Evolutionary conservation across 1,284 basidiomycete genomes (phyloP).

Genomic region (Wallemia ichthyophaga): DNA sequence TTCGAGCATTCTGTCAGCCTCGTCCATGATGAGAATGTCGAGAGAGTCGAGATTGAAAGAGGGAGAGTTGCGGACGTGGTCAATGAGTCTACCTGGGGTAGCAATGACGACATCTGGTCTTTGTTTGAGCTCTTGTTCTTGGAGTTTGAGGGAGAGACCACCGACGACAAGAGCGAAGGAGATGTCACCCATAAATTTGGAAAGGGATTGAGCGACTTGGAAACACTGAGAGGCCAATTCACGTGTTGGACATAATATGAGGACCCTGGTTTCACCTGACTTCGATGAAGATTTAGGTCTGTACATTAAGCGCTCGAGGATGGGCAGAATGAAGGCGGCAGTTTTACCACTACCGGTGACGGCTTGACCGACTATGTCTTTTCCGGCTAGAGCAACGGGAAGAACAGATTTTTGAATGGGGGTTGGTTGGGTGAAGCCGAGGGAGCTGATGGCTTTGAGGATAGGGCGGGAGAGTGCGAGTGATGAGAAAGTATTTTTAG

Average conservation of each 20-base stretch:
- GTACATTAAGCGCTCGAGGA: constrained; percentile 67
- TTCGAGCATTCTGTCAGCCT: constrained; percentile 91
- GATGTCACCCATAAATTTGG: constrained; percentile 42
- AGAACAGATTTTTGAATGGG: constrained; percentile 84
- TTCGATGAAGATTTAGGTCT: constrained; percentile 39
- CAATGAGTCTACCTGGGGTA: constrained; percentile 82
- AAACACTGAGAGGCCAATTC: constrained; percentile 84
- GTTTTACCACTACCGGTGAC: constrained; percentile 93
- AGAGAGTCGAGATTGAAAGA: constrained; percentile 76
- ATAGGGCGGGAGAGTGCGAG: constrained; percentile 74
- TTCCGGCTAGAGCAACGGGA: constrained; percentile 68
- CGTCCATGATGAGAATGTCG: constrained; percentile 80
- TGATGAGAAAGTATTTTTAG: constrained; percentile 28
- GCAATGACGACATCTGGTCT: constrained; percentile 79
- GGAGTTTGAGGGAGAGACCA: constrained; percentile 67
- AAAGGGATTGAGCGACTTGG: constrained; percentile 59
- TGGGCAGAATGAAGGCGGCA: constrained; percentile 77
- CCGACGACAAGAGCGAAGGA: constrained; percentile 19
- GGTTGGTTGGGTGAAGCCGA: constrained; percentile 61
- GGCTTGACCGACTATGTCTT: constrained; percentile 79
- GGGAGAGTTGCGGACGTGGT: constrained; percentile 83
- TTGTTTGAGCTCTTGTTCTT: constrained; percentile 52
- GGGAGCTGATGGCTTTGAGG: constrained; percentile 48
- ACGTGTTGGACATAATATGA: constrained; percentile 71
- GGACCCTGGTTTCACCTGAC: constrained; percentile 56